Base-by-base conservation (phyloP, 148 eudicot species). In the Camellia japonica region DNA sequence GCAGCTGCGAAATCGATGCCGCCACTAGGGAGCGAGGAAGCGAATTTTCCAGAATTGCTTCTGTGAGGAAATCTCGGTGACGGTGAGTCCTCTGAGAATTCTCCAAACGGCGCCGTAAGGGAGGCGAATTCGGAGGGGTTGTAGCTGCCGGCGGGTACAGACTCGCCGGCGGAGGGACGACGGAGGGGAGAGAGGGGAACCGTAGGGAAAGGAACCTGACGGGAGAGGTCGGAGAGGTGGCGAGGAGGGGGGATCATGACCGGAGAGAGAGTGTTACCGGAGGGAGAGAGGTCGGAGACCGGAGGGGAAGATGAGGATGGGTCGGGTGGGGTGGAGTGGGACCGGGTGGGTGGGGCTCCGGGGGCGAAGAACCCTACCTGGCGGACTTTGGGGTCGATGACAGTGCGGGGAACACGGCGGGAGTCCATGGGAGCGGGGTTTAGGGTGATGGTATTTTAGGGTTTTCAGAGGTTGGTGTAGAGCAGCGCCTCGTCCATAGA, bases 171-270 rank as follows among this genome's bases (percentile, higher is more conserved):
- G 49, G 80, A 62, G 61, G 79, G 74, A 5, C 88, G 69, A 10
- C 82, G 83, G 79, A 85, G 79, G 8, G 86, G 80, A 49, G 82
- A 82, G 73, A 73, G 79, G 18, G 73, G 86, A 8, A 62, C 67
- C 30, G 30, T 23, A 23, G 30, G 30, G 30, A 23, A 23, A 12
- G 68, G 87, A 56, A 61, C 64, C 44, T 76, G 59, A 73, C 64
- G 78, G 71, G 90, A 18, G 82, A 85, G 23, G 80, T 90, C 93
- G 68, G 94, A 88, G 18, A 86, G 83, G 82, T 88, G 97, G 9
- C 93, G 90, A 0, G 98, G 87, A 11, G 96, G 97, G 0, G 94
- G 97, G 70, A 95, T 95, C 99, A 95, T 93, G 41, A 95, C 99
- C 52, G 98, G 99, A 14, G 98, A 93, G 20, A 91, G 84, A 10